Evolutionary conservation across 768 basidiomycete species (phyloP).

Genomic region (Hemileccinum impolitum): DNA sequence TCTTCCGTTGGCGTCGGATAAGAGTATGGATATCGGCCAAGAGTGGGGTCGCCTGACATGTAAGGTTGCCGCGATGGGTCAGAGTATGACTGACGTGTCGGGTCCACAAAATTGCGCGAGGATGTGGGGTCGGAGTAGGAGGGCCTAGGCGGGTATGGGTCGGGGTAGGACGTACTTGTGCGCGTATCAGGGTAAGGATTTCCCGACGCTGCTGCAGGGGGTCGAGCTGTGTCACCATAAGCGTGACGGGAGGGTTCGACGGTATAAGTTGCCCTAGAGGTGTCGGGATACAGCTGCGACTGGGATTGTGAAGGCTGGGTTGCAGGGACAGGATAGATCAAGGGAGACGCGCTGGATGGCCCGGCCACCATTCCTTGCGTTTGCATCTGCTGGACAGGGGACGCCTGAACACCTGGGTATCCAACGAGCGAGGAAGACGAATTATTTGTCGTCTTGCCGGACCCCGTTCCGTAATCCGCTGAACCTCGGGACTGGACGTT

Average conservation of each 20-base stretch:
- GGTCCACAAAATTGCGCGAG: slow-evolving; percentile 23
- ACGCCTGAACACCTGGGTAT: slow-evolving; percentile 18
- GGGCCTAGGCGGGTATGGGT: slow-evolving; percentile 23
- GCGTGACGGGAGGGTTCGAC: slow-evolving; percentile 21
- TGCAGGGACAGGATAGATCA: slow-evolving; percentile 20
- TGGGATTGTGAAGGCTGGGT: slow-evolving; percentile 23
- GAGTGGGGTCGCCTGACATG: slow-evolving; percentile 19
- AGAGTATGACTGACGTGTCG: slow-evolving; percentile 22
- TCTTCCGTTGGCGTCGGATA: slow-evolving; percentile 53
- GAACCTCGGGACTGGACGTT: slow-evolving; percentile 24
- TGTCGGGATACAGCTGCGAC: slow-evolving; percentile 25
- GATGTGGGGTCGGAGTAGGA: slow-evolving; percentile 24
- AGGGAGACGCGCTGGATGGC: slow-evolving; percentile 23
- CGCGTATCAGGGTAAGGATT: slow-evolving; percentile 32
- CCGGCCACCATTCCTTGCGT: slow-evolving; percentile 16
- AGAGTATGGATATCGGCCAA: slow-evolving; percentile 29
- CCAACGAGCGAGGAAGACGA: slow-evolving; percentile 28
- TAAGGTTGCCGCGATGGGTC: slow-evolving; percentile 29
- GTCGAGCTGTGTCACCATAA: slow-evolving; percentile 21
- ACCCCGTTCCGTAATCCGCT: slow-evolving; percentile 21
- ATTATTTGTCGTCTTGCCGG: slow-evolving; percentile 18
- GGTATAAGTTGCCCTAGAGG: slow-evolving; percentile 19
- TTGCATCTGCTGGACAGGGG: slow-evolving; percentile 24
- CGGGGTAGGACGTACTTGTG: slow-evolving; percentile 20
- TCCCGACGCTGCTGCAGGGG: slow-evolving; percentile 14